Evolutionary conservation across 208 protist species (phyloP), one percentile per base, ranked within the genome.

Genomic region (Acanthamoeba lenticulata): DNA sequence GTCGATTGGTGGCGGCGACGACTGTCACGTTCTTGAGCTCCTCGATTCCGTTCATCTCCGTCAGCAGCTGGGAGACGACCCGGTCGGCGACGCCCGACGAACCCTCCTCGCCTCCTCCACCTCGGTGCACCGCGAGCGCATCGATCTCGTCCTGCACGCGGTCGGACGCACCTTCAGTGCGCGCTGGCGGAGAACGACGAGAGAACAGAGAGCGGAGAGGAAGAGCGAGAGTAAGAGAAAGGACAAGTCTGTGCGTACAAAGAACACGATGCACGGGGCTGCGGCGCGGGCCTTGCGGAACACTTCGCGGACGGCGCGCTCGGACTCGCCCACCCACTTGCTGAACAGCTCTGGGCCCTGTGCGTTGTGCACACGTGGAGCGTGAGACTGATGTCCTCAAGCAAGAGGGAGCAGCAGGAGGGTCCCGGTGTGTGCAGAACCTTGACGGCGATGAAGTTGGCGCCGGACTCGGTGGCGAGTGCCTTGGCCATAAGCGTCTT

Each of bases 1-100:
- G 99, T 55, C 99, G 96, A 92, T 99, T 99, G 40, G 99, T 99
- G 15, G 99, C 99, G 17, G 98, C 99, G n/a, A 99, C 97, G 0
- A 99, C 98, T 91, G 98, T 98, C 1, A 99, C 99, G 17, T 94
- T 94, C 17, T 69, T 86, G 7, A 97, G 85, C 7, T 77, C 74
- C 44, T 97, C 95, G 24, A 99, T 98, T 42, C 99, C 99, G 95
- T 99, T 99, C 94, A 99, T 97, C 96, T 99, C 99, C 47, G 96
- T 99, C 44, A 99, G 96, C 9, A 99, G 97, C 95, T 99, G 99
- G 90, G 98, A 98, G 9, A 99, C 98, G 1, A 99, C 99, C 45
- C 99, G 96, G 94, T 99, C 98, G 24, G 98, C 98, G 2, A 97
- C 97, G 36, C 62, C 89, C 1, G 65, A 90, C 29, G 77, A 93